phyloP scores from a whole-genome alignment of 1,284 basidiomycete genomes.

The Waitea zeae region DNA sequence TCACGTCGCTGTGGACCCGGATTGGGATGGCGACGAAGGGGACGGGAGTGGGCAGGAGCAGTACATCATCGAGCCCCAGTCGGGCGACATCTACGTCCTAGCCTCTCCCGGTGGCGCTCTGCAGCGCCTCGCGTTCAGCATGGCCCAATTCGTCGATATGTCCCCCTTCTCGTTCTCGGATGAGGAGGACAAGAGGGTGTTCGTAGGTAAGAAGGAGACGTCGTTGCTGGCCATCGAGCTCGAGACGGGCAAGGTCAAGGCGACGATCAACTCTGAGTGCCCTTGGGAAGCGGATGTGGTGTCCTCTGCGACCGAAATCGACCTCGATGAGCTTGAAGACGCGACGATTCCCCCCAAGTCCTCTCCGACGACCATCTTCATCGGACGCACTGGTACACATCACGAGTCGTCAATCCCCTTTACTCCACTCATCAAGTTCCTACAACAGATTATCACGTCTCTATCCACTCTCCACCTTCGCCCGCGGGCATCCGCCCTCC shows the following conservation, averaged over 20 bases:
- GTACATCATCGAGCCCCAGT: constrained; percentile 84
- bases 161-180: constrained; percentile 69
- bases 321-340: constrained; percentile 57
- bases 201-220: constrained; percentile 77
- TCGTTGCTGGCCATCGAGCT: constrained; percentile 67
- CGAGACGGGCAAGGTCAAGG: constrained; percentile 68
- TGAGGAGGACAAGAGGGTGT: constrained; percentile 53
- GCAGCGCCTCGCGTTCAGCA: constrained; percentile 70
- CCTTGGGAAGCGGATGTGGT: constrained; percentile 42
- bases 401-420: not conserved
- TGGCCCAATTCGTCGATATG: constrained; percentile 76
- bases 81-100: constrained; percentile 78
- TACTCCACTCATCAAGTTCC: not conserved
- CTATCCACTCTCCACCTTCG: constrained; percentile 48
- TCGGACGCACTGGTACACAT: constrained; percentile 64
- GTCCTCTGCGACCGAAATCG: constrained; percentile 24
- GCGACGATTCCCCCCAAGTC: constrained; percentile 20
- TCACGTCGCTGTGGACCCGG: constrained; percentile 36
- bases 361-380: constrained; percentile 45
- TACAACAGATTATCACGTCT: constrained; percentile 54
- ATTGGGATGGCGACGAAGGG: constrained; percentile 35
- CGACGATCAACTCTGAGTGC: constrained; percentile 60
- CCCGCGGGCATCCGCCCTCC: constrained; percentile 19
- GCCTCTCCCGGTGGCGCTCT: constrained; percentile 43
- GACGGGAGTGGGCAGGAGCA: constrained; percentile 60